A percentile compares a stretch with the other conserved stretches of the same genome.
Conservation (phyloP, 148 eudicot genomes). For the Vaccinium corymbosum region DNA sequence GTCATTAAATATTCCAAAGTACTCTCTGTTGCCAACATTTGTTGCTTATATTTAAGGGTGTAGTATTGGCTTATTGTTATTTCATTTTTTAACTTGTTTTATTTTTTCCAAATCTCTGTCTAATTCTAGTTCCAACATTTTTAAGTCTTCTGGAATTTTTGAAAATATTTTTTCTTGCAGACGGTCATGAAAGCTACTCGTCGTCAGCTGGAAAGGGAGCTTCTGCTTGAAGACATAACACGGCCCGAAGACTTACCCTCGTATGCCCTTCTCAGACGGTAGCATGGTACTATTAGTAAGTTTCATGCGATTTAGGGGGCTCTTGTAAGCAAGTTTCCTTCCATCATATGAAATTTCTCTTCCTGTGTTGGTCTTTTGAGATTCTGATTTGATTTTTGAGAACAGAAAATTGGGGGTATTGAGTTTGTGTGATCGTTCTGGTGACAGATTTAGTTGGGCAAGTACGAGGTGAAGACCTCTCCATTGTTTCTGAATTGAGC, state of each 20-base stretch:
- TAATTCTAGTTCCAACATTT: background rate
- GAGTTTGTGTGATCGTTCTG: background rate
- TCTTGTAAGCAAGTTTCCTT: slow-evolving; percentile 6
- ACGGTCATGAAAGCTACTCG: slow-evolving; percentile 97
- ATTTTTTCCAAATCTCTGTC: background rate
- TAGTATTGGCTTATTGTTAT: background rate
- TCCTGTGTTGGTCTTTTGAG: background rate
- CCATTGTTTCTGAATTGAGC: background rate
- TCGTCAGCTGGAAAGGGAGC: slow-evolving; percentile 82
- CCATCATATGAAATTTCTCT: background rate
- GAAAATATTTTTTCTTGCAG: slow-evolving; percentile 23
- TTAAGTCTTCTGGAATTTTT: background rate
- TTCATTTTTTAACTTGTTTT: background rate
- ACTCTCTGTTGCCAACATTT: background rate
- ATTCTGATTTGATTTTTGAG: background rate
- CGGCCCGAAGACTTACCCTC: slow-evolving; percentile 89
- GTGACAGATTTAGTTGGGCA: background rate
- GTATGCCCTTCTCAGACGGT: slow-evolving; percentile 59
- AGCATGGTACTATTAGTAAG: slow-evolving; percentile 11
- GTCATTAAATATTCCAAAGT: background rate
- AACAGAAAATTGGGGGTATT: background rate
- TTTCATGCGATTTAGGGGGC: background rate
- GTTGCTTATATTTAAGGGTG: background rate
- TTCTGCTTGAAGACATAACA: slow-evolving; percentile 64
- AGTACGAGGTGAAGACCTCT: background rate